phyloP scores from a whole-genome alignment of 371 early-diverging fungal species.

The Cokeromyces recurvatus region DNA sequence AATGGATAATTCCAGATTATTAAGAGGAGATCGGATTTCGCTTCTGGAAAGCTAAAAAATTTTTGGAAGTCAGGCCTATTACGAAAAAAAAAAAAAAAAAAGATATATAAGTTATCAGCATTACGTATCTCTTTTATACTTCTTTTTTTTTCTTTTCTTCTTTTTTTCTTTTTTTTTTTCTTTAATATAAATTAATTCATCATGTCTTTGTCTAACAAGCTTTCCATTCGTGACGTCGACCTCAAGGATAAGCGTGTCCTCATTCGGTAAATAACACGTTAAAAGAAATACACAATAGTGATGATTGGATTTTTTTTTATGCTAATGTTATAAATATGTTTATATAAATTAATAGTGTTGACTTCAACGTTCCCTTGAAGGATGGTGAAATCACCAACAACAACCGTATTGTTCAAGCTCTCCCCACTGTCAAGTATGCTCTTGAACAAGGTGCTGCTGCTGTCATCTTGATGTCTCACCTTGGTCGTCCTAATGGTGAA shows the following conservation, averaged over 20 bases:
- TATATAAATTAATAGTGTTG: constrained; percentile 64
- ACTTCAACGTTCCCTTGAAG: constrained; percentile 98
- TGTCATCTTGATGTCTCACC: constrained; percentile 96
- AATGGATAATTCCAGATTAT: constrained; percentile 12
- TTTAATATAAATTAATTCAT: constrained; percentile 1
- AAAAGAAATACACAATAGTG: too few relatives aligned
- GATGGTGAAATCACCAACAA: constrained; percentile 93
- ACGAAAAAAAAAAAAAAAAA: constrained; percentile 3
- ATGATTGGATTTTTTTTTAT: too few relatives aligned
- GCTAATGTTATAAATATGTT: too few relatives aligned
- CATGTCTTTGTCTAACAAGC: constrained; percentile 69
- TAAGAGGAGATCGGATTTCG: constrained; percentile 22
- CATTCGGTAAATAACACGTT: constrained; percentile 67
- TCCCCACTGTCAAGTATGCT: constrained; percentile 94
- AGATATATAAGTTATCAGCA: neutral
- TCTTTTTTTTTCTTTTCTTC: neutral
- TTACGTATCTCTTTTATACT: neutral
- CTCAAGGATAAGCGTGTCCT: constrained; percentile 88
- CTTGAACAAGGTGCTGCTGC: constrained; percentile 82
- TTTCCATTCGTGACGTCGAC: constrained; percentile 82
- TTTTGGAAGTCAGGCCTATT: constrained; percentile 15
- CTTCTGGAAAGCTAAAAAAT: constrained; percentile 13
- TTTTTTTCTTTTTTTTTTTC: constrained; percentile 1
- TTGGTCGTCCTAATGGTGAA: constrained; percentile 98
- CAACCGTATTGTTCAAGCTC: constrained; percentile 94